Evolutionary conservation across 1,284 basidiomycete species (phyloP), one percentile per base, ranked within the genome.

Genomic region (Coniferiporia sulphurascens): DNA sequence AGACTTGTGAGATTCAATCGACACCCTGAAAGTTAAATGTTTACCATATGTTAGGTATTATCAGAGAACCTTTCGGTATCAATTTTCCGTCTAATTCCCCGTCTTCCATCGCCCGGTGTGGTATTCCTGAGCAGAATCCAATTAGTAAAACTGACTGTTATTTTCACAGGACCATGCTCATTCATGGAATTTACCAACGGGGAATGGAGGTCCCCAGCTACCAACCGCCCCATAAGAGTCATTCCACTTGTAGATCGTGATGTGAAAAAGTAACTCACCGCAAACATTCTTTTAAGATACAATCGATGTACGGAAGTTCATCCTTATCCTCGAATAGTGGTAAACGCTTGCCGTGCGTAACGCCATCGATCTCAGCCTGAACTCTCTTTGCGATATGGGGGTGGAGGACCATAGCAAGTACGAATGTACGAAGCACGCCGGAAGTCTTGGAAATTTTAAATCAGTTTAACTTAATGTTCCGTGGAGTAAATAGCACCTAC

Each of bases 251-350:
- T 27, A 19, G 15, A 4, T 45, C 15, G 10, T 12, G 34, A 44
- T 45, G 10, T 27, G 2, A 27, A 27, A 27, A 9, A 44, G 22
- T 13, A 32, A 27, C 21, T 34, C 38, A 60, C 59, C 59, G 43
- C 17, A 60, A 19, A 35, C 48, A 52, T 43, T 60, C 59, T 45
- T 60, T 60, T 10, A 60, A 9, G 2, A 60, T 52, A 41, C 53
- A 60, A 34, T 51, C 53, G 17, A 60, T 36, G 34, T 51, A 60
- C 12, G 59, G 56, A 7, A 61, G 44, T 15, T 56, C 6, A 4
- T 44, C 46, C 9, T 63, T 59, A 27, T 71, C 68, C 27, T 63
- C 63, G 32, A 69, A 68, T 1, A 17, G 41, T 4, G 64, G 64
- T 17, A 65, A 56, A n/a, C 63, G 57, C 5, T 56, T 45, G n/a